Evolutionary conservation across 495 filamentous ascomycete species (phyloP).

Genomic region (Talaromyces thailandensis): DNA sequence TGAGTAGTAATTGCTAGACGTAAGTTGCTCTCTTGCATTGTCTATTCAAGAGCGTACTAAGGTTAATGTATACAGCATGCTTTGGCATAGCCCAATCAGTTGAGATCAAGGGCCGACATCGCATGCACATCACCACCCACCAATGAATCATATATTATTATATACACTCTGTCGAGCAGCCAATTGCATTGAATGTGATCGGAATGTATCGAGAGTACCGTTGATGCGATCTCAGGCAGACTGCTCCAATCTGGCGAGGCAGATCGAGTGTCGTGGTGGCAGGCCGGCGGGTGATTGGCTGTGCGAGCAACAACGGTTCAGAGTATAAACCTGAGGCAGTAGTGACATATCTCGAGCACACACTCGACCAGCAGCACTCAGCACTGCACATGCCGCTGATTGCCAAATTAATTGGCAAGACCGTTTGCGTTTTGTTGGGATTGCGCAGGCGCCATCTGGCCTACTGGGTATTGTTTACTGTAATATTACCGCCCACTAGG

Average conservation of each 20-base stretch:
- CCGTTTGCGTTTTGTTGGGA: constrained; percentile 1
- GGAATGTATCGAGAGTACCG: not conserved
- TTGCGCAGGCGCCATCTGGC: not conserved
- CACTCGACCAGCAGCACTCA: not conserved
- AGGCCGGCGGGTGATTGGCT: constrained; percentile 17
- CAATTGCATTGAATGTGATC: not conserved
- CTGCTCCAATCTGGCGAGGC: not conserved
- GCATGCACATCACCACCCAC: not conserved
- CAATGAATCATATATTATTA: not conserved
- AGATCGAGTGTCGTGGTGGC: constrained; percentile 11
- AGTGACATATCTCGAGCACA: not conserved
- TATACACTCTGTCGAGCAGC: not conserved
- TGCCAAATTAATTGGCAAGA: not conserved
- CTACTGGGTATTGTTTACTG: not conserved
- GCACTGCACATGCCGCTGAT: constrained; percentile 13
- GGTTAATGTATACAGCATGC: not conserved
- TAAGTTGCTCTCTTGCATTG: not conserved
- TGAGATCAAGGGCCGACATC: not conserved
- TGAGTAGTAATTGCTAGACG: not conserved
- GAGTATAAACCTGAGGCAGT: not conserved
- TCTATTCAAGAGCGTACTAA: not conserved
- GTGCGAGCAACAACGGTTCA: not conserved
- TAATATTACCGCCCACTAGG: not conserved
- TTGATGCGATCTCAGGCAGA: not conserved
- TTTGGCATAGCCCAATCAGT: not conserved